These are phyloP conservation scores for Clavispora asparagi DNA, from an alignment of 805 yeast species.

Conservation along the genomic window DNA sequence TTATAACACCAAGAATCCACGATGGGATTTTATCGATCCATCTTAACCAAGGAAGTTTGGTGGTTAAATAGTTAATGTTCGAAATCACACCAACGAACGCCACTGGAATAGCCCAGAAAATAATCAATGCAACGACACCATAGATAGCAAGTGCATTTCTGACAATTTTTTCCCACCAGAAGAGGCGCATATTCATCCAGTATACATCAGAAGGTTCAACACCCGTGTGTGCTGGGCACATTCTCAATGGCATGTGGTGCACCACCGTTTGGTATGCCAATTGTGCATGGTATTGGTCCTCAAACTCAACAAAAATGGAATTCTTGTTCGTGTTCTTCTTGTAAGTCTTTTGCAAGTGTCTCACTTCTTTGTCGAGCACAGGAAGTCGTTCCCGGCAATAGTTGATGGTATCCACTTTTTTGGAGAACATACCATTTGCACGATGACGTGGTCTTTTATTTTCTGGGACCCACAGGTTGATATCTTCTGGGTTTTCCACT, in stretches of 20 bases:
- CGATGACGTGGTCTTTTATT: conserved; percentile 64
- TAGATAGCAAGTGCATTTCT: conserved; percentile 49
- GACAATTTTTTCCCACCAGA: conserved; percentile 72
- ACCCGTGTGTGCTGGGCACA: conserved; percentile 59
- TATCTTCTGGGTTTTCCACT: conserved; percentile 35
- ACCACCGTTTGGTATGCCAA: conserved; percentile 59
- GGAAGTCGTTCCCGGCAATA: conserved; percentile 55
- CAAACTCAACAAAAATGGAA: conserved; percentile 75
- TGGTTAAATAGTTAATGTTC: conserved; percentile 57
- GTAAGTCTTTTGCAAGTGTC: conserved; percentile 47
- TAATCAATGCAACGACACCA: conserved; percentile 50
- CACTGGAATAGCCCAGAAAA: conserved; percentile 74
- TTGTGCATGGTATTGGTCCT: conserved; percentile 70
- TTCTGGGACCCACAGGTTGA: conserved; percentile 55
- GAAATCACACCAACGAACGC: conserved; percentile 75
- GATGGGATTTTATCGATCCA: conserved; percentile 56
- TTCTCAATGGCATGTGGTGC: conserved; percentile 61
- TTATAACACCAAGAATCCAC: conserved; percentile 54
- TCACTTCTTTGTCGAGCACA: conserved; percentile 51
- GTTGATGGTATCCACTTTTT: conserved; percentile 60
- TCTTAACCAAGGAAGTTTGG: conserved; percentile 42
- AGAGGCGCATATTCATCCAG: conserved; percentile 71
- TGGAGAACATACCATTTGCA: conserved; percentile 38
- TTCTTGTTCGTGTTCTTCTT: conserved; percentile 58
- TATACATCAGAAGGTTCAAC: conserved; percentile 56